These are phyloP conservation scores for Aeminium ludgeri DNA, from an alignment of 495 filamentous ascomycete genomes.

Conservation along the genomic window DNA sequence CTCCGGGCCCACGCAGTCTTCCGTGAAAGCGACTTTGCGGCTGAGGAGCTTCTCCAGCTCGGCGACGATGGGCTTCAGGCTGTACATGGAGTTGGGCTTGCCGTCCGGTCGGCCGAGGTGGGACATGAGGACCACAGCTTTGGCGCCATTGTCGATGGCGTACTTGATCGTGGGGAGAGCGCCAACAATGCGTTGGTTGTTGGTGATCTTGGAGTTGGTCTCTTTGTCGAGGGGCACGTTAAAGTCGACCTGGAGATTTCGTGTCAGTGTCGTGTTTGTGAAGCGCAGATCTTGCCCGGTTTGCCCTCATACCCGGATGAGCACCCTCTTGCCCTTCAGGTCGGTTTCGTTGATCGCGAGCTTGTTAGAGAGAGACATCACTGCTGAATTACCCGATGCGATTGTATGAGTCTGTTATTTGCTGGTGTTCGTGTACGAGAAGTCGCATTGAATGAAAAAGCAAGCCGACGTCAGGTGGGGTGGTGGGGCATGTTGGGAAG, in stretches of 20 bases:
- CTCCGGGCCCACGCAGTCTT: slow-evolving; percentile 80
- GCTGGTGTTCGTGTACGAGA: no score
- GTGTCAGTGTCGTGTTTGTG: slow-evolving; percentile 3
- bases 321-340: slow-evolving; percentile 91
- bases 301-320: slow-evolving; percentile 67
- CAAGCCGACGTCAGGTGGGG: no score
- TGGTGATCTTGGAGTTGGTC: slow-evolving; percentile 77
- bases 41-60: slow-evolving; percentile 84
- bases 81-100: slow-evolving; percentile 79
- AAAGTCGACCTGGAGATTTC: slow-evolving; percentile 69
- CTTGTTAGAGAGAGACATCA: slow-evolving; percentile 97
- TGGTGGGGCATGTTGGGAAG: no score
- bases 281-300: neutral
- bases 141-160: slow-evolving; percentile 83
- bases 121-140: slow-evolving; percentile 94
- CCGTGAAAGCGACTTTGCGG: slow-evolving; percentile 65
- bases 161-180: slow-evolving; percentile 97
- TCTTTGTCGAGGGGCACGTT: slow-evolving; percentile 79
- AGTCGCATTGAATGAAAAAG: no score
- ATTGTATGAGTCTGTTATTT: no score
- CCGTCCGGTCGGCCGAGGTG: slow-evolving; percentile 93
- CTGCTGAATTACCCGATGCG: neutral
- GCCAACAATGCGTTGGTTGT: slow-evolving; percentile 94
- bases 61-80: slow-evolving; percentile 74
- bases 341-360: slow-evolving; percentile 91